phyloP scores from a whole-genome alignment of 371 early-diverging fungal species.

The Rhizopus stolonifer region DNA sequence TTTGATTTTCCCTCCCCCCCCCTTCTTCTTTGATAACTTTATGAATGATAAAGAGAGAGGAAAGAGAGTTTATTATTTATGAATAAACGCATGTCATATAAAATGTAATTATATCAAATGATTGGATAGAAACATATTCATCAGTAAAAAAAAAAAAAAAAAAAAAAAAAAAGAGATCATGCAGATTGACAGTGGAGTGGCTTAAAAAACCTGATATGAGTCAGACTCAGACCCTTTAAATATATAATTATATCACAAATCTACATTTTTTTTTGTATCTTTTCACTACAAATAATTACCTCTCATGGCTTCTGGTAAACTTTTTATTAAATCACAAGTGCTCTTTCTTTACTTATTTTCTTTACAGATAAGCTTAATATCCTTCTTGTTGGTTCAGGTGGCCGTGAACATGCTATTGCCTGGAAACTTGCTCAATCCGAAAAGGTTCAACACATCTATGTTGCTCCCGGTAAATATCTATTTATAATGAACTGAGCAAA shows the following conservation, averaged over 20 bases:
- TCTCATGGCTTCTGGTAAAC: conserved; percentile 26
- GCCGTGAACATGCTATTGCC: conserved; percentile 96
- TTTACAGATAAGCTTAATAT: conserved; percentile 66
- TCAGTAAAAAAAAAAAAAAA: too few species aligned
- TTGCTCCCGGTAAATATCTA: conserved; percentile 79
- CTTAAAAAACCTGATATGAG: conserved; percentile 30
- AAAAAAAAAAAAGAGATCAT: conserved; percentile 1
- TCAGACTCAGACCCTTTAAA: conserved; percentile 21
- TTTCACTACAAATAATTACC: conserved; percentile 3
- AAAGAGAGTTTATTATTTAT: too few species aligned
- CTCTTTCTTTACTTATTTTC: background rate
- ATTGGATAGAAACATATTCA: too few species aligned
- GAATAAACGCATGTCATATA: too few species aligned
- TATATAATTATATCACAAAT: background rate
- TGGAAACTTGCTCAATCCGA: conserved; percentile 85
- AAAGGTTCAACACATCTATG: conserved; percentile 78
- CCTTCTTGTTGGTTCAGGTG: conserved; percentile 91
- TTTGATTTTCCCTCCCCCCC: background rate
- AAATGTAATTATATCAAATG: too few species aligned
- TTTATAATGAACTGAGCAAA: too few species aligned
- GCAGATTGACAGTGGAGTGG: conserved; percentile 11
- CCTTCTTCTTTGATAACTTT: background rate
- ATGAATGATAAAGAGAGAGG: too few species aligned
- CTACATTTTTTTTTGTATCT: conserved; percentile 5
- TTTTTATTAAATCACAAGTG: background rate